Evolutionary conservation across 2,329 filamentous ascomycete genomes (phyloP), one percentile per base, ranked within the genome.

Genomic region (Fusarium bactridioides): DNA sequence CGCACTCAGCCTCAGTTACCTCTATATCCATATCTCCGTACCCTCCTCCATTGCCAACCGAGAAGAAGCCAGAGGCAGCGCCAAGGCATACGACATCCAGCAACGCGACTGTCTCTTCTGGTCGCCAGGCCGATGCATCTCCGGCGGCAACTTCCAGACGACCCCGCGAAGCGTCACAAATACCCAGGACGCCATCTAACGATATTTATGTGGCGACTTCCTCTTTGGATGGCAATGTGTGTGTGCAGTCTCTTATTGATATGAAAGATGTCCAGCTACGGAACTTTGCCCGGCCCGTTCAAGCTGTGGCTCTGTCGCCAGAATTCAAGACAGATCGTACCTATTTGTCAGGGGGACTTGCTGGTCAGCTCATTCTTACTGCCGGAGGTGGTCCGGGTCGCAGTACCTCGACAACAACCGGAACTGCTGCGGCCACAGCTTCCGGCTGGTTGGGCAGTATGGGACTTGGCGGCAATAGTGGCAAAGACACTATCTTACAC

Each of bases 181-280:
- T 97, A 5, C 90, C 93, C 1, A 90, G 91, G 66, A 94, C 87
- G 1, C 93, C 94, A 0, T 95, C 94, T 4, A 98, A 98, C 77
- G 92, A 95, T 60, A 97, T 99, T 44, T 93, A 96, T 80, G 93
- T 99, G 74, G 95, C 93, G 3, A 97, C 95, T 3, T 94, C 96
- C 1, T 98, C 96, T 0, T 93, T 97, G 79, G 96, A 99, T 80
- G 97, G 96, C 23, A 95, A 98, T 78, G 94, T 99, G 19, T 98
- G 96, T 77, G 90, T 99, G 2, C 92, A 94, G 65, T 97, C 94
- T 3, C 84, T 99, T 25, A 84, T 96, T 25, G 95, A 99, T 78
- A 84, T 92, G 41, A 97, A 94, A 77, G 96, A 99, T 82, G 94
- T 98, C 5, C 92, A 94, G 64, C 83, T 98, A 33, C 91, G 96